A percentile compares a stretch with the other conserved stretches of the same genome.
Evolutionary conservation across 805 yeast species (phyloP).

Genomic region (Yarrowia osloensis): DNA sequence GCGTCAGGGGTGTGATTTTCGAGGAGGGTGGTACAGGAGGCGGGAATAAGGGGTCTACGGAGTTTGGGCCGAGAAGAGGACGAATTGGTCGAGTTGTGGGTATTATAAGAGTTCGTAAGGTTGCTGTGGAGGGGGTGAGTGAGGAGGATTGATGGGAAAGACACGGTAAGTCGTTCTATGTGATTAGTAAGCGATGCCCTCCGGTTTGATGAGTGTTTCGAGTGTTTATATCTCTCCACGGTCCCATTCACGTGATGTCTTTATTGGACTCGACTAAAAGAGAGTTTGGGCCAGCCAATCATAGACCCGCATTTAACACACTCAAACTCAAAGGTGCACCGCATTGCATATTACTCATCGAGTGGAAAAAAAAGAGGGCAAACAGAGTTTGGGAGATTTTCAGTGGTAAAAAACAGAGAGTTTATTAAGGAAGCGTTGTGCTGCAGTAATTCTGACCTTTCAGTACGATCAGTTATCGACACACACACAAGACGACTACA

Average conservation of each 20-base stretch:
- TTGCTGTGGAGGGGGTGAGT: not conserved
- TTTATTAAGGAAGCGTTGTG: slow-evolving; percentile 13
- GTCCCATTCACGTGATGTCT: not conserved
- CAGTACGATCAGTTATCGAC: not conserved
- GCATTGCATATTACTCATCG: slow-evolving; percentile 29
- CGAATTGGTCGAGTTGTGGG: not conserved
- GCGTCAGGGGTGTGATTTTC: not conserved
- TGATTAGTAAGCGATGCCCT: too few relatives aligned
- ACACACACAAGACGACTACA: slow-evolving; percentile 1
- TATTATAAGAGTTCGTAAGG: not conserved
- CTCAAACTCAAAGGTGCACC: slow-evolving; percentile 4
- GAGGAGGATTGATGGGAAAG: too few relatives aligned
- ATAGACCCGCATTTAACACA: not conserved
- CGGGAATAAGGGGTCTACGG: too few relatives aligned
- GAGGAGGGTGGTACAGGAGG: not conserved
- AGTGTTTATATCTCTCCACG: not conserved
- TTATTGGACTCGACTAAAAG: not conserved
- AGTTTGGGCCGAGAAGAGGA: not conserved
- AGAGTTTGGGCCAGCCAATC: not conserved
- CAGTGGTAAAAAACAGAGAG: not conserved
- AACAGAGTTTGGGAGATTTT: slow-evolving; percentile 15
- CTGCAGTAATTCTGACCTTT: not conserved
- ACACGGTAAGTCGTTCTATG: too few relatives aligned
- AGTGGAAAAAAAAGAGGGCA: not conserved
- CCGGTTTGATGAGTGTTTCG: too few relatives aligned